A percentile compares a stretch with the other conserved stretches of the same genome.
Evolutionary conservation across 73 alveolate genomes (phyloP).

Genomic region (Paraurostyla sp.): DNA sequence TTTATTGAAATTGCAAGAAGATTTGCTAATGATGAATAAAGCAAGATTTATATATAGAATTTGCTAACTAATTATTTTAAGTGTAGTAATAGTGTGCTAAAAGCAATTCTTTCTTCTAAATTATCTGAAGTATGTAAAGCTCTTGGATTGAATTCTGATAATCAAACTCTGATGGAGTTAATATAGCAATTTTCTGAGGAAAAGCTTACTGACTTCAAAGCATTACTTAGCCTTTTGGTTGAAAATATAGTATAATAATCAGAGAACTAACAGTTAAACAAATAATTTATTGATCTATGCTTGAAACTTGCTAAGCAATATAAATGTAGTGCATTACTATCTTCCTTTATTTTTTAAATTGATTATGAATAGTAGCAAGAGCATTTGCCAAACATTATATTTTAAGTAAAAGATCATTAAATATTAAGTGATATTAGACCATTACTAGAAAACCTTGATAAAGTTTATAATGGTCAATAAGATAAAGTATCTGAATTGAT

Average conservation of each 20-base stretch:
- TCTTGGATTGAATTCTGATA: neutral
- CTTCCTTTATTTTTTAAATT: neutral
- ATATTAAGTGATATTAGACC: neutral
- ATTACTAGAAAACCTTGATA: conserved; percentile 23
- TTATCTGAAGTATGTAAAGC: neutral
- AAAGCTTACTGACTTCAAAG: neutral
- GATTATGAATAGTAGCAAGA: neutral
- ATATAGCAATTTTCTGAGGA: neutral
- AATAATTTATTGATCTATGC: neutral
- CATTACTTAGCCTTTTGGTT: neutral
- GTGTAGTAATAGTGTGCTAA: neutral
- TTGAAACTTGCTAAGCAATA: neutral
- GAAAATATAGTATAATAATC: neutral
- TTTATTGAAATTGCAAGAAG: neutral
- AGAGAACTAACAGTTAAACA: neutral
- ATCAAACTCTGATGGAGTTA: neutral
- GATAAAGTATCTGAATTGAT: conserved; percentile 47
- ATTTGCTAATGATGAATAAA: neutral
- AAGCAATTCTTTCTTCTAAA: neutral
- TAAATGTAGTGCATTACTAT: neutral
- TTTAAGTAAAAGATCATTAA: conserved; percentile 7
- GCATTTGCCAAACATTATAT: conserved; percentile 9
- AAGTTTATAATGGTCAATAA: neutral
- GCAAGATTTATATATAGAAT: neutral
- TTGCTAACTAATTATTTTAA: neutral